Evolutionary conservation across 2,329 filamentous ascomycete genomes (phyloP).

Genomic region (Didymella sp.): DNA sequence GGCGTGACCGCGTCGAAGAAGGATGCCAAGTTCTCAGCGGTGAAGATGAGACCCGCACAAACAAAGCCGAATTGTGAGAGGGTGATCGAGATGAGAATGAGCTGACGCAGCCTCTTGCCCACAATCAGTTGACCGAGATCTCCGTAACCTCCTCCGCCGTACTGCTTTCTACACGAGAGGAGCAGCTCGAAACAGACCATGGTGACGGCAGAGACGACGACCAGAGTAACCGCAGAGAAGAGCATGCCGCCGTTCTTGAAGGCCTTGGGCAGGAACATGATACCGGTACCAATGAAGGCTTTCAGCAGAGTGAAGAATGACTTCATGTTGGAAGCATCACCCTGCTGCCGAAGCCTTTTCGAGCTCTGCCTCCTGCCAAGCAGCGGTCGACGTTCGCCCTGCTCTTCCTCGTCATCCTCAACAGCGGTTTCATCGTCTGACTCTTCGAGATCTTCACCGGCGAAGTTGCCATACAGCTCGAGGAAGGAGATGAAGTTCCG

Average conservation of each 20-base stretch:
- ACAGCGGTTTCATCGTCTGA: slow-evolving; percentile 65
- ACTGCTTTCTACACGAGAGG: slow-evolving; percentile 68
- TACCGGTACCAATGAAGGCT: slow-evolving; percentile 79
- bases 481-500: slow-evolving; percentile 77
- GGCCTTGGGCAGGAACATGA: slow-evolving; percentile 82
- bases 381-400: slow-evolving; percentile 66
- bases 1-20: slow-evolving; percentile 69
- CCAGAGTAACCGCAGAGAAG: slow-evolving; percentile 73
- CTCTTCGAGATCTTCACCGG: slow-evolving; percentile 71
- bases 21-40: slow-evolving; percentile 73
- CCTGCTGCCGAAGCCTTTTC: slow-evolving; percentile 55
- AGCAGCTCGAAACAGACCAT: slow-evolving; percentile 76
- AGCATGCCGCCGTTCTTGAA: slow-evolving; percentile 80
- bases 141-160: slow-evolving; percentile 75
- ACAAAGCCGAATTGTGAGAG: slow-evolving; percentile 81
- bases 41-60: slow-evolving; percentile 78
- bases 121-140: slow-evolving; percentile 73
- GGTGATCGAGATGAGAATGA: slow-evolving; percentile 74
- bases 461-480: slow-evolving; percentile 77
- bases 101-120: slow-evolving; percentile 66
- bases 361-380: slow-evolving; percentile 64
- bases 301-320: slow-evolving; percentile 81
- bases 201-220: slow-evolving; percentile 70
- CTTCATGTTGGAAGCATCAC: slow-evolving; percentile 72
- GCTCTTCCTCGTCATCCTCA: slow-evolving; percentile 60